Percentiles rank a stretch among this genome's conserved stretches.
Conservation (phyloP, 2,329 filamentous ascomycete species). For the Aureobasidium sp. region DNA sequence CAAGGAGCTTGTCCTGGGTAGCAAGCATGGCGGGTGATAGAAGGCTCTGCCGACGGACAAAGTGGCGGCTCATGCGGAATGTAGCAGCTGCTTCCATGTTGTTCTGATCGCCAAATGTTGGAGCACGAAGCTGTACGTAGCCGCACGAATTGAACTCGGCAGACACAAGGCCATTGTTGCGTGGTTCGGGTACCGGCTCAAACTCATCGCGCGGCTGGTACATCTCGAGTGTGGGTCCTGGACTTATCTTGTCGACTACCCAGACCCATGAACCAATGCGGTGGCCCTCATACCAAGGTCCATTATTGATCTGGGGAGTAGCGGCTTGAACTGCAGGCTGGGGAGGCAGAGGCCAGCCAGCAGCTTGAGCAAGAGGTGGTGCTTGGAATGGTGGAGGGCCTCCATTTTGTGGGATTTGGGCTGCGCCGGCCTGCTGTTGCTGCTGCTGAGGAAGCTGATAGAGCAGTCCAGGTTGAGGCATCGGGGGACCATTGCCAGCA, state of each 20-base stretch:
- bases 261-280: constrained; percentile 43
- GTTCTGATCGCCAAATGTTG: constrained; percentile 27
- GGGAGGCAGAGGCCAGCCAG: background rate
- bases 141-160: constrained; percentile 55
- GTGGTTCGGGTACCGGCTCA: constrained; percentile 19
- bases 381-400: background rate
- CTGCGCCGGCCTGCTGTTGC: background rate
- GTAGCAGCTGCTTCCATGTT: constrained; percentile 23
- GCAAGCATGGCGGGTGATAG: constrained; percentile 32
- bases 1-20: constrained; percentile 29
- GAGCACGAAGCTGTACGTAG: constrained; percentile 41
- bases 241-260: constrained; percentile 43
- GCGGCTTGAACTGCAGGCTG: background rate
- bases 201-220: constrained; percentile 28
- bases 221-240: constrained; percentile 37
- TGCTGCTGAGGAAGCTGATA: background rate
- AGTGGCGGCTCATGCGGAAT: constrained; percentile 20
- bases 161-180: constrained; percentile 29
- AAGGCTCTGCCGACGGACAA: constrained; percentile 25
- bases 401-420: background rate
- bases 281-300: constrained; percentile 24
- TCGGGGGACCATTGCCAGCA: background rate
- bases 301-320: background rate
- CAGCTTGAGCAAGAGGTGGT: background rate
- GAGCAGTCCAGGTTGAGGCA: constrained; percentile 7